Evolutionary conservation across 257 asterid genomes (phyloP).

Genomic region (Phtheirospermum japonicum): DNA sequence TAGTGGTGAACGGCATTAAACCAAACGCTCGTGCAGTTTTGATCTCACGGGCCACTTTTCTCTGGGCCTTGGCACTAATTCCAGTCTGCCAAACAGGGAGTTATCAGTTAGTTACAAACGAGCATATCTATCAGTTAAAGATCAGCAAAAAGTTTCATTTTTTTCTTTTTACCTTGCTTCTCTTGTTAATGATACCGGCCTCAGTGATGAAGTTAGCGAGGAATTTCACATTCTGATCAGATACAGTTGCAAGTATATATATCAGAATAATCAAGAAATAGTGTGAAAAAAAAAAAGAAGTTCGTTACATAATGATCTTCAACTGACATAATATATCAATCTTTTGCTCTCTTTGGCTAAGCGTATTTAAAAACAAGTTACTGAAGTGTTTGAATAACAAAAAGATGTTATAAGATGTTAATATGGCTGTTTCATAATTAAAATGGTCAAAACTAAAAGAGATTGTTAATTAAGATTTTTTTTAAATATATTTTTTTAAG

Average conservation of each 20-base stretch:
- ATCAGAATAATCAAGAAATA: background rate
- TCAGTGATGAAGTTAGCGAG: conserved; percentile 86
- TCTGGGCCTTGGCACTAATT: conserved; percentile 58
- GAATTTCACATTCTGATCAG: conserved; percentile 76
- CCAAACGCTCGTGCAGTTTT: conserved; percentile 97
- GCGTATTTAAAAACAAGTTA: too few species aligned
- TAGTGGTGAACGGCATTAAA: conserved; percentile 90
- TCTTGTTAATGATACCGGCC: conserved; percentile 77
- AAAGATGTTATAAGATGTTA: too few species aligned
- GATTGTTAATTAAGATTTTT: too few species aligned
- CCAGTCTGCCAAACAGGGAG: conserved; percentile 39
- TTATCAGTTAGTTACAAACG: conserved; percentile 8
- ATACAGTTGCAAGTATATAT: background rate
- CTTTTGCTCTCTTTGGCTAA: too few species aligned
- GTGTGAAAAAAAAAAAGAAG: too few species aligned
- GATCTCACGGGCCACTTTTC: conserved; percentile 73
- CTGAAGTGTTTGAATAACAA: too few species aligned
- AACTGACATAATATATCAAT: too few species aligned
- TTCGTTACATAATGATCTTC: too few species aligned
- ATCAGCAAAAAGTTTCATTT: background rate
- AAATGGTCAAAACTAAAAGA: too few species aligned
- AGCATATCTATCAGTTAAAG: background rate
- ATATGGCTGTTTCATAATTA: too few species aligned
- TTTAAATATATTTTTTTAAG: too few species aligned
- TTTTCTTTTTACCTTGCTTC: conserved; percentile 64